Conservation (phyloP, 306 rosid species). For the Dicorynia guianensis region DNA sequence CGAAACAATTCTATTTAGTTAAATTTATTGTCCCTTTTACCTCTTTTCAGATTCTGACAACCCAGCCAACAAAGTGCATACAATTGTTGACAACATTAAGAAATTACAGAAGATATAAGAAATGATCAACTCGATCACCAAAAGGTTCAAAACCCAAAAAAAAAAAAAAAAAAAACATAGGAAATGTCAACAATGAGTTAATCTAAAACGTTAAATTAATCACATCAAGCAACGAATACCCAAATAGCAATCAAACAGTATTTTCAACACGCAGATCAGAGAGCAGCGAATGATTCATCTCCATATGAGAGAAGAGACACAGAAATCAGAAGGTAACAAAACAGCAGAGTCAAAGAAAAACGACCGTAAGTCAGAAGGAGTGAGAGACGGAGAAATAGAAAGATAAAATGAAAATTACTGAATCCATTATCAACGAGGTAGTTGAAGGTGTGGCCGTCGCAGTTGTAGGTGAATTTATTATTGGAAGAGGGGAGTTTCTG, state of each 20-base stretch:
- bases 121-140: background rate
- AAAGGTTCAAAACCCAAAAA: background rate
- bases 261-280: conserved; percentile 32
- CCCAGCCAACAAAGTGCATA: background rate
- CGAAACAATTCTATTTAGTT: background rate
- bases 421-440: conserved; percentile 72
- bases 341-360: background rate
- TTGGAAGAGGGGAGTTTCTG: conserved; percentile 67
- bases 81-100: background rate
- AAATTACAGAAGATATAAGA: background rate
- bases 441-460: conserved; percentile 75
- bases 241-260: background rate
- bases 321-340: background rate
- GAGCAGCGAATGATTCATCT: background rate
- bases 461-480: conserved; percentile 68
- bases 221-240: conserved; percentile 8
- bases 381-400: background rate
- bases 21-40: background rate
- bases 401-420: conserved; percentile 47
- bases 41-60: background rate
- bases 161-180: background rate
- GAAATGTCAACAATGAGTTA: background rate
- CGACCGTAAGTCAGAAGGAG: background rate
- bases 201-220: background rate
- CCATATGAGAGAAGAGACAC: background rate